These are phyloP conservation scores for Aureobasidium musti DNA, from an alignment of 2,329 filamentous ascomycete genomes.

Conservation along the genomic window DNA sequence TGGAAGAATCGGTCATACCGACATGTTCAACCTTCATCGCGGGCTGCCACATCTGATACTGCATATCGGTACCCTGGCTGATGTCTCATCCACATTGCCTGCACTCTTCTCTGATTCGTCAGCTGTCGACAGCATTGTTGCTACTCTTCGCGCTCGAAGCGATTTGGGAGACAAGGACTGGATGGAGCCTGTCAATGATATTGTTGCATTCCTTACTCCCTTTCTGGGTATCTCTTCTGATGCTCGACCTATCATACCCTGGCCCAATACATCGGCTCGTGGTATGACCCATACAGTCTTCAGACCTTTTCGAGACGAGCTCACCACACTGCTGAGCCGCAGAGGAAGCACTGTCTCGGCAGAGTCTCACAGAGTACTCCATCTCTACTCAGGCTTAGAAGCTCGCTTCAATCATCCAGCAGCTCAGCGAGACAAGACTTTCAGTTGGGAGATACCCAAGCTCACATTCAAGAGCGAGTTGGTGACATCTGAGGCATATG, in stretches of 20 bases:
- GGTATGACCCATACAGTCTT: slow-evolving; percentile 25
- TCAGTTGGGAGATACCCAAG: slow-evolving; percentile 4
- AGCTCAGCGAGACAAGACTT: neutral
- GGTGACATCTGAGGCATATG: neutral
- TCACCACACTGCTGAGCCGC: neutral
- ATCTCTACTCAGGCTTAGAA: neutral
- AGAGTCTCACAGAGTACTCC: neutral
- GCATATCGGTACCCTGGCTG: slow-evolving; percentile 12
- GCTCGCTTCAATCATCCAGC: neutral
- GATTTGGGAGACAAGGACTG: slow-evolving; percentile 23
- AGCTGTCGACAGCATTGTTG: neutral
- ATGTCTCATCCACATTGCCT: slow-evolving; percentile 23
- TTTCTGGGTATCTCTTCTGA: slow-evolving; percentile 6
- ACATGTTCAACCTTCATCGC: slow-evolving; percentile 19
- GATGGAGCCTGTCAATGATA: slow-evolving; percentile 24
- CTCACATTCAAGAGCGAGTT: slow-evolving; percentile 15
- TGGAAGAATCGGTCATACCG: slow-evolving; percentile 11
- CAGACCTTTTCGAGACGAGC: slow-evolving; percentile 2
- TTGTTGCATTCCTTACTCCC: slow-evolving; percentile 13
- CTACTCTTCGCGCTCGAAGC: neutral
- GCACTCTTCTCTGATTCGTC: slow-evolving; percentile 3
- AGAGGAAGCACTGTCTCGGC: neutral
- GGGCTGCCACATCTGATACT: slow-evolving; percentile 7
- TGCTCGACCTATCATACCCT: slow-evolving; percentile 21
- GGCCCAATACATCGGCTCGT: slow-evolving; percentile 17